phyloP scores from a whole-genome alignment of 1,139 yeast genomes.

The Yamadazyma triangularis region DNA sequence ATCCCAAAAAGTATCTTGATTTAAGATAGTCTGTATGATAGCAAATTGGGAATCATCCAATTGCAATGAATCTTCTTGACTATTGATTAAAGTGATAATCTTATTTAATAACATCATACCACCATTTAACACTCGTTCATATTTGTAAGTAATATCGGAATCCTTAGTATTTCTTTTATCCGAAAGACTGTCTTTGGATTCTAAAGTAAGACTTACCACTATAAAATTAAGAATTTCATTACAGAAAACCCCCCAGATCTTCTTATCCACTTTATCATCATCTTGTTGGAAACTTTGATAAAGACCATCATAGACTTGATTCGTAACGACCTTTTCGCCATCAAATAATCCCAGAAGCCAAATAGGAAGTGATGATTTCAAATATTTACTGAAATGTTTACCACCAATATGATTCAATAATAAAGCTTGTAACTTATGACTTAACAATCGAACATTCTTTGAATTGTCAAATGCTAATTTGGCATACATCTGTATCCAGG shows the following conservation, averaged over 20 bases:
- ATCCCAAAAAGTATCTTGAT: conserved; percentile 43
- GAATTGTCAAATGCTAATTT: conserved; percentile 72
- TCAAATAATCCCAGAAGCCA: conserved; percentile 74
- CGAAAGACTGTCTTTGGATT: conserved; percentile 59
- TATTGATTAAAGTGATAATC: conserved; percentile 22
- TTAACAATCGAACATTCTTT: conserved; percentile 51
- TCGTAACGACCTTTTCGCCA: conserved; percentile 56
- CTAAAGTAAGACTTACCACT: conserved; percentile 48
- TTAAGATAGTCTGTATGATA: conserved; percentile 26
- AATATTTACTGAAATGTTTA: conserved; percentile 51
- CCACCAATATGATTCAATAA: conserved; percentile 54
- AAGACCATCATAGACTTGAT: conserved; percentile 45
- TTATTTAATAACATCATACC: conserved; percentile 48
- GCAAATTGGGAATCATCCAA: conserved; percentile 6
- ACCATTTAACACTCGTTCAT: conserved; percentile 53
- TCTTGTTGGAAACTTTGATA: conserved; percentile 54
- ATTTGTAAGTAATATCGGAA: conserved; percentile 67
- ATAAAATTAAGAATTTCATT: conserved; percentile 53
- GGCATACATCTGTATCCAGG: conserved; percentile 83
- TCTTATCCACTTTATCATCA: conserved; percentile 45
- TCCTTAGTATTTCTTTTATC: conserved; percentile 70
- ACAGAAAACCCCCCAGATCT: conserved; percentile 58
- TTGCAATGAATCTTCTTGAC: conserved; percentile 5
- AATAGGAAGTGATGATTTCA: conserved; percentile 67
- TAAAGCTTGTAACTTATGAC: conserved; percentile 63